Evolutionary conservation across 2,329 filamentous ascomycete species (phyloP).

Genomic region (Sporothrix globosa): DNA sequence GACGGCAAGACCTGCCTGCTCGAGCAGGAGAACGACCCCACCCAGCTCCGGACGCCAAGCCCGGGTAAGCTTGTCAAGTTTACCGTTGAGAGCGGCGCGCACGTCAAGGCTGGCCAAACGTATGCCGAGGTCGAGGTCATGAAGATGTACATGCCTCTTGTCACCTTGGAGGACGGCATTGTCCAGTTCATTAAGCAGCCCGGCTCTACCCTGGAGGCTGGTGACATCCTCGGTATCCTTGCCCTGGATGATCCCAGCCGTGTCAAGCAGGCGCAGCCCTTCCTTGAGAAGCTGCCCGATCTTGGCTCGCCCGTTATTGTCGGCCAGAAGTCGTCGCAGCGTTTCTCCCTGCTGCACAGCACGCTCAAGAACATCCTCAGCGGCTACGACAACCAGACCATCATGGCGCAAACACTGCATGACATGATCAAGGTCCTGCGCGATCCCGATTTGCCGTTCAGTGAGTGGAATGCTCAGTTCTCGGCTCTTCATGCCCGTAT

Average conservation of each 20-base stretch:
- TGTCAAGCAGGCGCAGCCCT: conserved; percentile 94
- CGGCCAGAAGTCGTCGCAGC: conserved; percentile 88
- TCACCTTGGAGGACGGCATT: conserved; percentile 91
- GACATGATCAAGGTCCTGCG: conserved; percentile 89
- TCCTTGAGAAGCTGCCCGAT: conserved; percentile 85
- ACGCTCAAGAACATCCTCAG: conserved; percentile 85
- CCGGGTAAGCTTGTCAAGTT: conserved; percentile 99
- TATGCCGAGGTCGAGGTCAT: conserved; percentile 99
- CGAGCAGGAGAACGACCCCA: conserved; percentile 98
- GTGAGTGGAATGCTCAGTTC: conserved; percentile 94
- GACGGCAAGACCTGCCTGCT: conserved; percentile 98
- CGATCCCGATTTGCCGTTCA: conserved; percentile 87
- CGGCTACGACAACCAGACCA: conserved; percentile 96
- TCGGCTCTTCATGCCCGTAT: conserved; percentile 96
- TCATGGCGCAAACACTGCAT: conserved; percentile 85
- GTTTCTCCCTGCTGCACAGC: conserved; percentile 74
- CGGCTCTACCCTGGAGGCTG: conserved; percentile 94
- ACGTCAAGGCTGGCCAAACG: conserved; percentile 87
- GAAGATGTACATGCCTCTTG: conserved; percentile 99
- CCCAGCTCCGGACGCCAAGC: conserved; percentile 89
- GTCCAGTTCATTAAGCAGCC: conserved; percentile 99
- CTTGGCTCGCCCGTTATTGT: conserved; percentile 84
- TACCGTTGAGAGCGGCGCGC: conserved; percentile 90
- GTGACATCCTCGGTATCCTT: conserved; percentile 97
- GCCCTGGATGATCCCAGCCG: conserved; percentile 92